These are phyloP conservation scores for Aspergillus pseudoglaucus DNA, from an alignment of 2,329 filamentous ascomycete genomes.

Conservation along the genomic window DNA sequence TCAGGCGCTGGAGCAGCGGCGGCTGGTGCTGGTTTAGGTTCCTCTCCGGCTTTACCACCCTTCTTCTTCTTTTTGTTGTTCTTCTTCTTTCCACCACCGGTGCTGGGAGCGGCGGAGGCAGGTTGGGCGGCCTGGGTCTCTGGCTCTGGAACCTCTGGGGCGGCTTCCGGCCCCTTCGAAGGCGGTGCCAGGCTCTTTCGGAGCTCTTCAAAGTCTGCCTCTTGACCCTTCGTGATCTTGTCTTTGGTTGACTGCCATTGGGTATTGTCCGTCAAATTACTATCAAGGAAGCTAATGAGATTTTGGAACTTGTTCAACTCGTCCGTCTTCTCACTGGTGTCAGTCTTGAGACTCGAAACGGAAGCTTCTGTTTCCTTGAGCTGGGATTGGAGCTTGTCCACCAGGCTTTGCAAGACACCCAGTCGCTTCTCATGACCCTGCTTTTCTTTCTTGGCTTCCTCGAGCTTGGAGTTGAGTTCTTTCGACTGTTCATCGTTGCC, in stretches of 20 bases:
- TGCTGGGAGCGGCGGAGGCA: constrained; percentile 14
- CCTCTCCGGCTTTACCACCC: constrained; percentile 48
- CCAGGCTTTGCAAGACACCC: constrained; percentile 49
- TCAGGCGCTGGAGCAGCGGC: constrained; percentile 6
- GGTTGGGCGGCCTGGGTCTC: constrained; percentile 14
- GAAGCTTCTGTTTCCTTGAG: constrained; percentile 48
- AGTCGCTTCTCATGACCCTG: constrained; percentile 45
- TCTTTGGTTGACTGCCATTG: constrained; percentile 32
- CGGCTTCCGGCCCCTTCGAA: constrained; percentile 15
- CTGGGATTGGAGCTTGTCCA: constrained; percentile 49
- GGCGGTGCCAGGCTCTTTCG: constrained; percentile 24
- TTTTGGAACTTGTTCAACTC: constrained; percentile 26
- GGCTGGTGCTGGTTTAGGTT: constrained; percentile 20
- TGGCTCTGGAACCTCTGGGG: constrained; percentile 14
- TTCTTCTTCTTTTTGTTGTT: constrained; percentile 91
- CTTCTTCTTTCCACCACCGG: constrained; percentile 55
- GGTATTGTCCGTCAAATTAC: constrained; percentile 25
- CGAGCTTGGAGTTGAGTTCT: constrained; percentile 25
- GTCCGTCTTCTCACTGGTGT: constrained; percentile 35
- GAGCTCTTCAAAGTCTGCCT: constrained; percentile 30
- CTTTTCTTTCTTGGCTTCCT: constrained; percentile 30
- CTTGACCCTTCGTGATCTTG: constrained; percentile 24
- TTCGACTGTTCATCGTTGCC: constrained; percentile 14
- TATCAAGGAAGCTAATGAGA: constrained; percentile 38
- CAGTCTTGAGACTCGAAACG: constrained; percentile 39